Evolutionary conservation across 345 rosid genomes (phyloP).

Genomic region (Eucalyptus polybractea): DNA sequence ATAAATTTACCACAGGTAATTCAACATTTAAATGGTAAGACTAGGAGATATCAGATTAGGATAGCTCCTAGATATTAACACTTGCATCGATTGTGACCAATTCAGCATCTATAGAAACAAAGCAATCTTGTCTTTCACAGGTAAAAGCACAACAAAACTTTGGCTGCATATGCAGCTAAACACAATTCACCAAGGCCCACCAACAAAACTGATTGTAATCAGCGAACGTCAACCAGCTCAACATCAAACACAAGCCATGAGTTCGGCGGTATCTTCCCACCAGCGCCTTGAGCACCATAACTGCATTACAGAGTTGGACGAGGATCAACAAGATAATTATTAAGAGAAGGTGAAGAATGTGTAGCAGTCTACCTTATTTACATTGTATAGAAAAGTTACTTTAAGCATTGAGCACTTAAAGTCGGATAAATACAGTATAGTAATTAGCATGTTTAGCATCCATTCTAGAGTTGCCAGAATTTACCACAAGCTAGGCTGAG

Average conservation of each 20-base stretch:
- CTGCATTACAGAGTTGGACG: constrained; percentile 12
- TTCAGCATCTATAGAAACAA: neutral
- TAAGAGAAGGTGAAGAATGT: neutral
- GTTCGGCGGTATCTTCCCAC: constrained; percentile 49
- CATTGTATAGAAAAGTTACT: neutral
- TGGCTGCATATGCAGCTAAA: neutral
- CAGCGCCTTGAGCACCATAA: constrained; percentile 23
- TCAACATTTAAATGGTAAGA: neutral
- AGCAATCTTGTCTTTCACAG: neutral
- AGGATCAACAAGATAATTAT: neutral
- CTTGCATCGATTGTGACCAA: neutral
- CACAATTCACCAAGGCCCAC: neutral
- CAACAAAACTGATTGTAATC: neutral
- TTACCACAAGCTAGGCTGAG: neutral
- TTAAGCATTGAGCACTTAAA: neutral
- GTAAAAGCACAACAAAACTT: neutral
- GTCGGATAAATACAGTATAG: neutral
- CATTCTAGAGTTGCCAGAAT: neutral
- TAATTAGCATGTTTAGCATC: neutral
- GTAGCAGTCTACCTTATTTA: neutral
- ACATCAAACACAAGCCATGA: constrained; percentile 68
- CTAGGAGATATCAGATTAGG: neutral
- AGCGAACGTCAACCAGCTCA: constrained; percentile 44
- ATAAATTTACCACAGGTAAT: neutral
- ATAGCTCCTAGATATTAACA: neutral